Evolutionary conservation across 352 stramenopile genomes (phyloP), one percentile per base, ranked within the genome.

Genomic region (Phytophthora pinifolia): DNA sequence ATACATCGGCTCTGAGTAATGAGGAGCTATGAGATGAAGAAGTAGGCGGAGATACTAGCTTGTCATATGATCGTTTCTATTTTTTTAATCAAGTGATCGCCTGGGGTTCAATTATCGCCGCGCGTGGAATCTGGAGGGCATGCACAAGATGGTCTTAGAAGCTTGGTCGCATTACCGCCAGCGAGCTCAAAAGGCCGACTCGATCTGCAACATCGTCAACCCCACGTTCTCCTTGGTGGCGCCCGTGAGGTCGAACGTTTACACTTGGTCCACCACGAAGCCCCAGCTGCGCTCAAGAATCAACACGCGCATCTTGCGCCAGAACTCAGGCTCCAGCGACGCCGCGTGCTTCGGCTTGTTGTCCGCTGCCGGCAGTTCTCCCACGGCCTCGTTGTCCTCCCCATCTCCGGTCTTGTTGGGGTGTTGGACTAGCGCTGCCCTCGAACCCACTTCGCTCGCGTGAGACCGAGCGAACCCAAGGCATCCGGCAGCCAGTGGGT

Each of bases 161-260:
- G 79, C 83, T 34, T 91, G 83, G 9, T 72, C 72, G 30, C 72
- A 81, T 6, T 74, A 81, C 14, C 92, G 70, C 78, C 81, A 91
- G 4, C 81, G 81, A 43, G 89, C 79, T 29, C 79, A 89, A 12
- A 89, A 72, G 0, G 75, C 74, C 10, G 77, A 87, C 60, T 94
- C 82, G 39, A 94, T 89, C 61, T 91, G 79, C 36, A 91, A 76
- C 49, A 94, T 70, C 53, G 89, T 90, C 29, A 89, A 66, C 15
- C 72, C 76, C 44, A 92, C 72, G 17, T 67, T 75, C 51, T 90
- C 79, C 48, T 82, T 88, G 2, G 69, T 86, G 10, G 69, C 76
- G 3, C 65, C 62, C 3, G 73, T 72, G 42, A 88, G 62, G 15
- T 65, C 62, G 37, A 82, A 82, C n/a, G 59, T 74, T 37, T 74